Percentiles rank a stretch among this genome's conserved stretches.
Conservation (phyloP, 2,329 filamentous ascomycete genomes). For the Arthrobotrys musiformis region DNA sequence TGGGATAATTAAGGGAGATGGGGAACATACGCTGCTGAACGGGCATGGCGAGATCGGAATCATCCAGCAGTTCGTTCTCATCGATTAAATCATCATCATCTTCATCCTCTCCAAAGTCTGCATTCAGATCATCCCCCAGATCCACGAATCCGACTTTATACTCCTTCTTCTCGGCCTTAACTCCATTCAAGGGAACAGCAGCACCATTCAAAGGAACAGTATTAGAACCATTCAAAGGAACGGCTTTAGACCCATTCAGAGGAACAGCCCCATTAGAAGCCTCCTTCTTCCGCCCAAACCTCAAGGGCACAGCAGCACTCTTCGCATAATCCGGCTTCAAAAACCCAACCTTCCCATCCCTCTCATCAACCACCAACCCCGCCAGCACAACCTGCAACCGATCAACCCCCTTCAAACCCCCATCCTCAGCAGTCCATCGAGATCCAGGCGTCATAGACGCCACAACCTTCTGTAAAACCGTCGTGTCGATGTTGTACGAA, state of each 20-base stretch:
- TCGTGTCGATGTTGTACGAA: constrained; percentile 71
- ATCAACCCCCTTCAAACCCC: constrained; percentile 63
- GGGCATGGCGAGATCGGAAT: constrained; percentile 81
- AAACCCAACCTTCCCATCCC: constrained; percentile 51
- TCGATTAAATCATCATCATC: constrained; percentile 89
- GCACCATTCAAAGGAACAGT: constrained; percentile 59
- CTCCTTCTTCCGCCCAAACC: constrained; percentile 73
- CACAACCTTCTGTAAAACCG: constrained; percentile 66
- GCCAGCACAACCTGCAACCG: constrained; percentile 84
- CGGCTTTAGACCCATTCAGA: constrained; percentile 59
- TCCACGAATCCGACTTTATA: constrained; percentile 76
- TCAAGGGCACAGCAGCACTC: constrained; percentile 65
- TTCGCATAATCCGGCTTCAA: constrained; percentile 65
- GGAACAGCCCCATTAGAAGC: constrained; percentile 13
- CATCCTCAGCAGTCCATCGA: constrained; percentile 65
- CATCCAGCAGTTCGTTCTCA: constrained; percentile 85
- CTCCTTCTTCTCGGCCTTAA: constrained; percentile 57
- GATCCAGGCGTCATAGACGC: constrained; percentile 76
- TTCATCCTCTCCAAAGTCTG: constrained; percentile 71
- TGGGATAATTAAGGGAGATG: neutral
- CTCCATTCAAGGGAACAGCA: neutral
- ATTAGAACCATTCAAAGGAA: neutral
- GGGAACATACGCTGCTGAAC: constrained; percentile 79
- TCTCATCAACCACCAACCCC: constrained; percentile 68
- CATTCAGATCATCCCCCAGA: constrained; percentile 72